Evolutionary conservation across 495 filamentous ascomycete species (phyloP), one percentile per base, ranked within the genome.

Genomic region (Talaromyces liani): DNA sequence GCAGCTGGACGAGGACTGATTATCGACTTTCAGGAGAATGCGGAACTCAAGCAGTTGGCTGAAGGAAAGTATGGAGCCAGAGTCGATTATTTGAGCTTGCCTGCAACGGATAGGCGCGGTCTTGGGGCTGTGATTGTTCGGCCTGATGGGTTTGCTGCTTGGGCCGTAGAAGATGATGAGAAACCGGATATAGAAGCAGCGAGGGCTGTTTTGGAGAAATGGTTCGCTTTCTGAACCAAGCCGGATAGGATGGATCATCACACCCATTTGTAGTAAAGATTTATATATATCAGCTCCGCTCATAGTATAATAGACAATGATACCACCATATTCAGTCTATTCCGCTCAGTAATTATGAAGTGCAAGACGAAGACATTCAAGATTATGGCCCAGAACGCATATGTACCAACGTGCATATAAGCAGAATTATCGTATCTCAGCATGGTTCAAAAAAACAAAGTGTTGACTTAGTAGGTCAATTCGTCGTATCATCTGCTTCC

Each of bases 61-160:
- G 20, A 18, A 49, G 39, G 61, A 41, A 57, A 61, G 12, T 67
- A 68, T n/a, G 51, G 62, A 60, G 47, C 9, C 3, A 58, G 36
- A 20, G 56, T 75, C 3, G 66, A 70, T 31, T 74, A 72, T 58
- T 27, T 70, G 36, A 18, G 14, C 8, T 7, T 63, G 9, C 34
- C 56, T n/a, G 69, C 70, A 12, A 71, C 68, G 61, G 69, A 74
- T 18, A 65, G 53, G 33, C 57, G 64, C 4, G 69, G 65, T 4
- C 66, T 74, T 6, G 22, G 62, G 7, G 66, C 65, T 16, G 63
- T 74, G 57, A 57, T 75, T 61, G 33, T 75, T 24, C 71, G 73
- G 3, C 73, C 73, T 2, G 73, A 75, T 65, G 73, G 73, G 0
- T 25, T 72, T 58, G 72, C 73, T 51, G 69, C 70, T 41, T 75